Conservation (phyloP, 805 yeast genomes). For the Metschnikowia picachoensis region DNA sequence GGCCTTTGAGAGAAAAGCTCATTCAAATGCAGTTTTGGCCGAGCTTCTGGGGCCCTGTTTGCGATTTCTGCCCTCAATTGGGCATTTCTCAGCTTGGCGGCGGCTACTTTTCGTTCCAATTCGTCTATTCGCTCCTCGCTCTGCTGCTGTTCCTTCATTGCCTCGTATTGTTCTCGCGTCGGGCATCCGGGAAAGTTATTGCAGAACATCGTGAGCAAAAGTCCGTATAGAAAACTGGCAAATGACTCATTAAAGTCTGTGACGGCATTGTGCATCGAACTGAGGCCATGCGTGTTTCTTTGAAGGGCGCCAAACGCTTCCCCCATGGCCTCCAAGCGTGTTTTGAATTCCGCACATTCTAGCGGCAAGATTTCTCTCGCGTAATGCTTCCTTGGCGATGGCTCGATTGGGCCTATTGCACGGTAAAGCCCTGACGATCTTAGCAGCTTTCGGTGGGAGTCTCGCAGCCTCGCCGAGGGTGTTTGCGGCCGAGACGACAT, state of each 20-base stretch:
- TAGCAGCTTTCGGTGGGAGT: slow-evolving; percentile 20
- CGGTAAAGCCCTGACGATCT: slow-evolving; percentile 22
- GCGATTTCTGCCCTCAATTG: slow-evolving; percentile 9
- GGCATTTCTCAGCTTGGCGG: slow-evolving; percentile 21
- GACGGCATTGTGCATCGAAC: slow-evolving; percentile 57
- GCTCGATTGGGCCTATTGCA: slow-evolving; percentile 23
- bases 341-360: slow-evolving; percentile 36
- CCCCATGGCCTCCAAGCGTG: slow-evolving; percentile 31
- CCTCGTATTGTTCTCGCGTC: slow-evolving; percentile 31
- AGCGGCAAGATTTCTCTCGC: slow-evolving; percentile 42
- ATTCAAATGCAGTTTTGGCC: slow-evolving; percentile 3
- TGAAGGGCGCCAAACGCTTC: slow-evolving; percentile 56
- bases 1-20: slow-evolving; percentile 2
- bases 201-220: slow-evolving; percentile 85
- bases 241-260: slow-evolving; percentile 72
- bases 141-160: slow-evolving; percentile 22
- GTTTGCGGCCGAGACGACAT: slow-evolving; percentile 13
- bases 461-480: slow-evolving; percentile 5
- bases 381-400: slow-evolving; percentile 44
- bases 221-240: slow-evolving; percentile 71
- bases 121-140: slow-evolving; percentile 21
- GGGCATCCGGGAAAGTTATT: slow-evolving; percentile 59
- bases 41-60: slow-evolving; percentile 5
- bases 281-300: slow-evolving; percentile 53
- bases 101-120: slow-evolving; percentile 19